A percentile compares a stretch with the other conserved stretches of the same genome.
Conservation (phyloP, 192 early-diverging fungal genomes). For the Blastocladiella britannica region DNA sequence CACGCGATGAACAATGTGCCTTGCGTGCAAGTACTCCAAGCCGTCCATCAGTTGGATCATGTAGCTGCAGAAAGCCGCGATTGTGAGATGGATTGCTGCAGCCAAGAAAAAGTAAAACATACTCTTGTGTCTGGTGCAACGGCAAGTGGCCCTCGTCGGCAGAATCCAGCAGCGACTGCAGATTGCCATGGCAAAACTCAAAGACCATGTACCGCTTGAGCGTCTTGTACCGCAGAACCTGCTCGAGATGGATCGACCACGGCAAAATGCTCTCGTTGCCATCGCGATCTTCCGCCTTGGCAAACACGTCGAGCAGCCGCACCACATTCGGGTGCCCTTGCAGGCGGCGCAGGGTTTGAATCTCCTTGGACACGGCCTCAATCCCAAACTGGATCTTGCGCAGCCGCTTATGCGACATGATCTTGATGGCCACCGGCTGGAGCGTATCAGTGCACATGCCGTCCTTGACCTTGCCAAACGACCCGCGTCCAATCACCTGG, state of each 20-base stretch:
- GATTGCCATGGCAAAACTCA: constrained; percentile 33
- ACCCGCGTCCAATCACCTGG: constrained; percentile 31
- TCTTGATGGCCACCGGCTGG: constrained; percentile 34
- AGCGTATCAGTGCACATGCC: constrained; percentile 29
- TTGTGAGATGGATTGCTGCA: no score
- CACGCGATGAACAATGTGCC: constrained; percentile 15
- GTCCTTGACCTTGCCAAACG: constrained; percentile 41
- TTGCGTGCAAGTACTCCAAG: constrained; percentile 23
- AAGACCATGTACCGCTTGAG: constrained; percentile 33
- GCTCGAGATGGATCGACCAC: constrained; percentile 33
- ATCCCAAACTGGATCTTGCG: constrained; percentile 28
- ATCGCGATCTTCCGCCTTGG: constrained; percentile 34
- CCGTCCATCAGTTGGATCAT: constrained; percentile 26
- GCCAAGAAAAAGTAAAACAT: neutral
- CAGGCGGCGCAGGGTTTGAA: constrained; percentile 22
- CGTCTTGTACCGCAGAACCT: constrained; percentile 19
- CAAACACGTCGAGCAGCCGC: constrained; percentile 28
- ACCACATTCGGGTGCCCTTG: constrained; percentile 25
- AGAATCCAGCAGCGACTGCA: constrained; percentile 30
- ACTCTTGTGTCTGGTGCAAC: constrained; percentile 19
- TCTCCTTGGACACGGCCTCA: constrained; percentile 25
- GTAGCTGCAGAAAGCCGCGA: neutral
- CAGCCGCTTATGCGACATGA: constrained; percentile 31
- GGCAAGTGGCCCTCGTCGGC: constrained; percentile 12
- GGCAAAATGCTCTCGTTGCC: constrained; percentile 24